These are phyloP conservation scores for Vitis amurensis DNA, from an alignment of 164 flowering plant species.

Conservation along the genomic window DNA sequence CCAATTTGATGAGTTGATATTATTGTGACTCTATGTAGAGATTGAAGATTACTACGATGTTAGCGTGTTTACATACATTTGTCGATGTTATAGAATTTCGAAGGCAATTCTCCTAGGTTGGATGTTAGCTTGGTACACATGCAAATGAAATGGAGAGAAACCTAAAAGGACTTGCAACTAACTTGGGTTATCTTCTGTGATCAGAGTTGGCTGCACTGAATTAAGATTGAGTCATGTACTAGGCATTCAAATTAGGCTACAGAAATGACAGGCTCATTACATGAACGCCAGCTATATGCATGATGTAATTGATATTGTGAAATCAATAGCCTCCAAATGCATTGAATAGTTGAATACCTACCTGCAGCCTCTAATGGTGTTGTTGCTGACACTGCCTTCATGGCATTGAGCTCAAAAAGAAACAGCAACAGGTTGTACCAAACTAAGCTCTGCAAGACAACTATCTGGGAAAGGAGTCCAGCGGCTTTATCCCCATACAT, in stretches of 20 bases:
- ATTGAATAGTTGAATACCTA: constrained; percentile 12
- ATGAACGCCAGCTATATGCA: not conserved
- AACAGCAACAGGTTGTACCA: constrained; percentile 77
- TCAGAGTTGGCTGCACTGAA: constrained; percentile 6
- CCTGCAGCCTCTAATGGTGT: constrained; percentile 41
- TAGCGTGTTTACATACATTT: not conserved
- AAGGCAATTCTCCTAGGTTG: not conserved
- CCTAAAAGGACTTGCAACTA: constrained; percentile 3
- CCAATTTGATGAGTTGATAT: not conserved
- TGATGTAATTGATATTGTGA: too few relatives aligned
- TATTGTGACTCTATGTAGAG: not conserved
- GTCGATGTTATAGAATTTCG: not conserved
- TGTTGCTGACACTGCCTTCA: constrained; percentile 26
- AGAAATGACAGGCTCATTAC: not conserved
- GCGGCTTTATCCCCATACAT: constrained; percentile 71
- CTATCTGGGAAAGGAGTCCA: constrained; percentile 57
- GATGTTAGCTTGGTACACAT: not conserved
- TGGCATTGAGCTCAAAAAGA: constrained; percentile 64
- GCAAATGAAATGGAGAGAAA: constrained; percentile 1
- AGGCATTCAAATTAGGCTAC: not conserved
- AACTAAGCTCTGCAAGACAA: constrained; percentile 67
- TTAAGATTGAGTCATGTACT: not conserved
- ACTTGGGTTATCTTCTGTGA: constrained; percentile 6
- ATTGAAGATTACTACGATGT: not conserved
- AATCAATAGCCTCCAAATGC: not conserved